phyloP scores from a whole-genome alignment of 2,329 filamentous ascomycete genomes.

The Diaporthe citriasiana region DNA sequence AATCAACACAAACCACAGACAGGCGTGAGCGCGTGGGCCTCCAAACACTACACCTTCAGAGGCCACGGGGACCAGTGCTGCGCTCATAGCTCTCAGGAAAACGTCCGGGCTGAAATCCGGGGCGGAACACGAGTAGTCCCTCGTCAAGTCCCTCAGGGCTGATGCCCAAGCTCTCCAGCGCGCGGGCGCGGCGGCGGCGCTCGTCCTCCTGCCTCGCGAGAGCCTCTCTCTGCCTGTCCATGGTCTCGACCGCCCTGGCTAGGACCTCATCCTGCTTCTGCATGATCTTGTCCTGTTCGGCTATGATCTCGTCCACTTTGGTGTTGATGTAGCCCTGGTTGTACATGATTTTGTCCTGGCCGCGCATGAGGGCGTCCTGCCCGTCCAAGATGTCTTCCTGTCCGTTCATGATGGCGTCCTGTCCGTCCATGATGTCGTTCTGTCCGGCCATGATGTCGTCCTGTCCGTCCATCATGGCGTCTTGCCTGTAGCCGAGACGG shows the following conservation, averaged over 20 bases:
- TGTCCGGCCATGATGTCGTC: neutral
- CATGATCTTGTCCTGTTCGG: no score
- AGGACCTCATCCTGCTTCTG: neutral
- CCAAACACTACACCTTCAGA: neutral
- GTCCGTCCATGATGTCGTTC: neutral
- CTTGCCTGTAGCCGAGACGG: no score
- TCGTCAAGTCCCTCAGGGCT: no score
- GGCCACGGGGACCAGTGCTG: neutral
- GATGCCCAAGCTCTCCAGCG: no score
- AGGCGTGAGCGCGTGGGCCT: neutral
- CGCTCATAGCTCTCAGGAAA: no score
- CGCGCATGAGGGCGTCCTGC: neutral
- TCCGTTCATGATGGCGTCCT: neutral
- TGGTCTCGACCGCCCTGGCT: neutral
- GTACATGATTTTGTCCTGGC: no score
- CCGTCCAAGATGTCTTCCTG: neutral
- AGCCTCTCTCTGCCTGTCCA: neutral
- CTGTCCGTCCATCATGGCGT: neutral
- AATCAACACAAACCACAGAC: neutral
- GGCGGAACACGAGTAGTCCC: no score
- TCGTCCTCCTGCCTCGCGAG: slow-evolving; percentile 33
- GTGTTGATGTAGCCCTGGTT: no score
- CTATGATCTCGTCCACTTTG: no score
- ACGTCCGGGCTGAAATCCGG: no score
- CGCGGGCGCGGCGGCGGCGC: no score